These are phyloP conservation scores for Juglanconis juglandina DNA, from an alignment of 2,329 filamentous ascomycete genomes.

Conservation along the genomic window DNA sequence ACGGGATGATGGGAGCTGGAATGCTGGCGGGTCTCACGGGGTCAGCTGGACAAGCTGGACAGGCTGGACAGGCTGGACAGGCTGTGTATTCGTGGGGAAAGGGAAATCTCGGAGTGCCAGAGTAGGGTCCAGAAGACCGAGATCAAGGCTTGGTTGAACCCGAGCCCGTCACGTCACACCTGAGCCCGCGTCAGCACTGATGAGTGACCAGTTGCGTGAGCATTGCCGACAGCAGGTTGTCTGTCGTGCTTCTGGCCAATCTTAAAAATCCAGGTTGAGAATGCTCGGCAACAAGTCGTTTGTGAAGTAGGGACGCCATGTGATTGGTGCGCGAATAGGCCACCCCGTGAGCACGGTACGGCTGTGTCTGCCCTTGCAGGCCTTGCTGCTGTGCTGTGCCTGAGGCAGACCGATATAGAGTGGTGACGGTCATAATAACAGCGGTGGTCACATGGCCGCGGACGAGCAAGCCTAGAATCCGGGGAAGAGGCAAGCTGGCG, in stretches of 20 bases:
- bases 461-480: not conserved
- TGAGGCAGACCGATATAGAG: not conserved
- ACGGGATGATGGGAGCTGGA: not conserved
- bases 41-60: not conserved
- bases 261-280: not conserved
- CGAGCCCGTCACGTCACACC: constrained; percentile 2
- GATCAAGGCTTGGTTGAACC: not conserved
- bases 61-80: not conserved
- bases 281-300: not conserved
- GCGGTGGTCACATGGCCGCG: not conserved
- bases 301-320: not conserved
- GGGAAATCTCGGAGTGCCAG: not conserved
- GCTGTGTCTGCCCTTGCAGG: not conserved
- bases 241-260: not conserved
- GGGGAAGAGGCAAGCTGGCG: constrained; percentile 4
- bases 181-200: not conserved
- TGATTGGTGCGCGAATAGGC: constrained; percentile 9
- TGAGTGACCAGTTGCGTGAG: not conserved
- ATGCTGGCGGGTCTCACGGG: not conserved
- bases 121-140: not conserved
- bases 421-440: not conserved
- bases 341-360: not conserved
- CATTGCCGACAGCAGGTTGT: not conserved
- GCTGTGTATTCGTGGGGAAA: not conserved
- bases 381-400: not conserved